Percentiles rank a stretch among this genome's conserved stretches.
Conservation (phyloP, 495 filamentous ascomycete genomes). For the Apodospora peruviana region DNA sequence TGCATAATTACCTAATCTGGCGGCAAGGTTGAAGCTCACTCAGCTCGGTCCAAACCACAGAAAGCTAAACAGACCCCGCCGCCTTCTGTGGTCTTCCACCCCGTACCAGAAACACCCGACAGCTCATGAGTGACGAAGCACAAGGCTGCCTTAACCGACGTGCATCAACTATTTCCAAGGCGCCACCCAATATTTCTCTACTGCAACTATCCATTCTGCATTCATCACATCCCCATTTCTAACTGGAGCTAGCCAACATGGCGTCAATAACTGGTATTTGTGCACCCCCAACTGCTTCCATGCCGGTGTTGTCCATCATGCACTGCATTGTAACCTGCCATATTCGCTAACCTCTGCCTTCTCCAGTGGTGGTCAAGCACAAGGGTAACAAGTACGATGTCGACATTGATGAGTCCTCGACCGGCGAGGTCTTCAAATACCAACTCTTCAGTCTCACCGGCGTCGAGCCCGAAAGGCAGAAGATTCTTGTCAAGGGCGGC, state of each 20-base stretch:
- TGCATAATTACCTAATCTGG: neutral
- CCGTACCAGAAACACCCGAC: slow-evolving; percentile 10
- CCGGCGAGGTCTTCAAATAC: slow-evolving; percentile 89
- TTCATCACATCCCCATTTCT: neutral
- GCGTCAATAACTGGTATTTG: slow-evolving; percentile 22
- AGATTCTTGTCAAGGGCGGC: slow-evolving; percentile 88
- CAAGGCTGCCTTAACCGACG: slow-evolving; percentile 6
- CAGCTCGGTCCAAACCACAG: neutral
- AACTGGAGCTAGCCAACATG: slow-evolving; percentile 11
- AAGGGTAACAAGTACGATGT: slow-evolving; percentile 90
- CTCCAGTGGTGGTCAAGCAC: slow-evolving; percentile 84
- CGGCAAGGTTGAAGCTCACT: neutral
- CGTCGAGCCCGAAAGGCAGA: slow-evolving; percentile 93
- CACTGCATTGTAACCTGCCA: neutral
- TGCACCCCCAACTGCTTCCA: neutral
- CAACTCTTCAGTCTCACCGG: slow-evolving; percentile 93
- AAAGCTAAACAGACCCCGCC: slow-evolving; percentile 9
- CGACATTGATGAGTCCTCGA: slow-evolving; percentile 77
- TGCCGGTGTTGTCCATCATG: neutral
- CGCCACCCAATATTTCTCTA: neutral
- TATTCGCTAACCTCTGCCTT: slow-evolving; percentile 7
- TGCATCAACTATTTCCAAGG: neutral
- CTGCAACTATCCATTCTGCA: neutral
- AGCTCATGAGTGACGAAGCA: slow-evolving; percentile 7
- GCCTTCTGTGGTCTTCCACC: slow-evolving; percentile 16